These are phyloP conservation scores for Capniomyces stellatus DNA, from an alignment of 371 early-diverging fungal species.

Conservation along the genomic window DNA sequence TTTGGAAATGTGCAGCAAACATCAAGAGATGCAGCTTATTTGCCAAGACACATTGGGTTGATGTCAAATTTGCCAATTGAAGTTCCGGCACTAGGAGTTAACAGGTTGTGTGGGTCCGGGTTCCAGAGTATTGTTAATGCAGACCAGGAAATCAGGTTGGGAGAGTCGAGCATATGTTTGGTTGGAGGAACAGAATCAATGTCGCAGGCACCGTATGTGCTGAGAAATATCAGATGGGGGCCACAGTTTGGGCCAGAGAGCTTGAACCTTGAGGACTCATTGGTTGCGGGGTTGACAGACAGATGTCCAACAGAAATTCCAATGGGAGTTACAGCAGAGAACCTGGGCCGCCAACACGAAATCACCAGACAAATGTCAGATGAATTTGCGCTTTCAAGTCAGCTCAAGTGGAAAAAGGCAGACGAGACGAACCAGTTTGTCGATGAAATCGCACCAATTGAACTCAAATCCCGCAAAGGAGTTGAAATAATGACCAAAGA, in stretches of 20 bases:
- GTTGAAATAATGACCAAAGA: constrained; percentile 45
- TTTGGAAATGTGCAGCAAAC: constrained; percentile 92
- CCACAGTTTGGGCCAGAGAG: constrained; percentile 68
- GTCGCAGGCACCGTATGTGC: constrained; percentile 73
- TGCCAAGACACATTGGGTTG: constrained; percentile 85
- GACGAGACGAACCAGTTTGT: constrained; percentile 28
- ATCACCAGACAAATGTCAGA: constrained; percentile 77
- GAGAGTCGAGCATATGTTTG: constrained; percentile 71
- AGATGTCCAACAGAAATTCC: constrained; percentile 66
- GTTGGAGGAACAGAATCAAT: constrained; percentile 90
- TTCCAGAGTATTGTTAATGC: constrained; percentile 86
- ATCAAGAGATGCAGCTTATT: constrained; percentile 60
- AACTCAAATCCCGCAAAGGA: constrained; percentile 59
- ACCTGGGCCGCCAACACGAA: constrained; percentile 65
- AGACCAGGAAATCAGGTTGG: constrained; percentile 69
- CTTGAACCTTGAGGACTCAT: constrained; percentile 65
- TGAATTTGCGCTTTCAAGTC: constrained; percentile 58
- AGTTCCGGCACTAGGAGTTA: constrained; percentile 74
- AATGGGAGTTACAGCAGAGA: constrained; percentile 96
- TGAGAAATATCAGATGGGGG: constrained; percentile 66
- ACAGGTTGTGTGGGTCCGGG: constrained; percentile 91
- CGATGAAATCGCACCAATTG: constrained; percentile 73
- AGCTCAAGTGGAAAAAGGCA: constrained; percentile 50
- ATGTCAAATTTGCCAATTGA: constrained; percentile 63
- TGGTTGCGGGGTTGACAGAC: constrained; percentile 73